Conservation (phyloP, 371 early-diverging fungal genomes). For the Phascolomyces articulosus region DNA sequence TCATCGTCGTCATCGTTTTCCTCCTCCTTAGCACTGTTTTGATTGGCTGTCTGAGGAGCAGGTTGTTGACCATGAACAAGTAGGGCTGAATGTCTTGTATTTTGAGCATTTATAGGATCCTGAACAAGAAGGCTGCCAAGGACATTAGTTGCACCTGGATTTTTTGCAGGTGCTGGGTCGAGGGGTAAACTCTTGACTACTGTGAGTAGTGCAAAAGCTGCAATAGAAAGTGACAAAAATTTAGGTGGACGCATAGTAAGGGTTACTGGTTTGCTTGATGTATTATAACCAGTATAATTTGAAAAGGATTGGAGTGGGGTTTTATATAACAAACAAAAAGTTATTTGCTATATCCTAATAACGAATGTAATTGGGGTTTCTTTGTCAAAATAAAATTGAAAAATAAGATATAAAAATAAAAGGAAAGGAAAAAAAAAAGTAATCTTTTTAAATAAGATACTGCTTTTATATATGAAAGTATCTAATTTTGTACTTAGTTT, state of each 20-base stretch:
- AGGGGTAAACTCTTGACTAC: slow-evolving; percentile 2
- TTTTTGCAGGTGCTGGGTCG: background rate
- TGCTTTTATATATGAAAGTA: background rate
- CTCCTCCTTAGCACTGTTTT: background rate
- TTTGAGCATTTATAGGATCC: background rate
- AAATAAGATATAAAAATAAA: background rate
- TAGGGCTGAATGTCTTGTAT: background rate
- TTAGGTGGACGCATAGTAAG: slow-evolving; percentile 7
- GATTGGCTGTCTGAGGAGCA: background rate
- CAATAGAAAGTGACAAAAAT: slow-evolving; percentile 6
- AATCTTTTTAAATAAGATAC: background rate
- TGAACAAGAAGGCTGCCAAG: background rate
- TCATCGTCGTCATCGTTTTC: background rate
- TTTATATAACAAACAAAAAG: background rate
- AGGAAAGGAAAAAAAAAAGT: background rate
- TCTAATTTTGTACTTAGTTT: too few species aligned
- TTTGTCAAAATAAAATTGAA: background rate
- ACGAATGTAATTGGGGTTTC: background rate
- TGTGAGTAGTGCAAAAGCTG: slow-evolving; percentile 6
- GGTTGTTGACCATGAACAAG: background rate
- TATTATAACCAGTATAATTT: background rate
- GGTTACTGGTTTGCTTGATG: background rate
- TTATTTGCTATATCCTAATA: background rate
- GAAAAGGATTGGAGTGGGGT: background rate
- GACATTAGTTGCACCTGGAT: background rate